A percentile compares a stretch with the other conserved stretches of the same genome.
phyloP scores from a whole-genome alignment of 106 monocot species.

The Acanthochlamys bracteata region DNA sequence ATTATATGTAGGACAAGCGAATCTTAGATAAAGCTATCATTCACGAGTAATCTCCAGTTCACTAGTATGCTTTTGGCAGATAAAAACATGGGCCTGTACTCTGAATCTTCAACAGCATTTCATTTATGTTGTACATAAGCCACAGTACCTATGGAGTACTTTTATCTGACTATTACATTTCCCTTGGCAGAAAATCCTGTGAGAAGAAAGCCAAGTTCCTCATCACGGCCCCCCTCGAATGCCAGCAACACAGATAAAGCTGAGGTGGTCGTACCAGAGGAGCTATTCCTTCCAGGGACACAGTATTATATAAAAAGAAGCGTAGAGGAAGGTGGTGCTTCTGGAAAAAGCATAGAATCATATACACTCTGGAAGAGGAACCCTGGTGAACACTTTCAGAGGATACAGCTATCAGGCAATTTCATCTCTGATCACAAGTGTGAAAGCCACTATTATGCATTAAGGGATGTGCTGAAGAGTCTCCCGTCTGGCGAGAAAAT shows the following conservation, averaged over 20 bases:
- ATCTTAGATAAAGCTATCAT: no score
- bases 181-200: slow-evolving; percentile 15
- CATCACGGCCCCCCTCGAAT: background rate
- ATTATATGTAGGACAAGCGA: no score
- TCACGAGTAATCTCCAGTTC: no score
- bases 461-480: slow-evolving; percentile 92
- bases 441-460: slow-evolving; percentile 77
- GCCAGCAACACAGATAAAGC: slow-evolving; percentile 3
- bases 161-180: background rate
- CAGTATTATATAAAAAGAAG: slow-evolving; percentile 72
- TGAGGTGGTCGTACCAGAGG: slow-evolving; percentile 22
- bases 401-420: slow-evolving; percentile 70
- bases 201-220: slow-evolving; percentile 4
- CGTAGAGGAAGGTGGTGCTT: slow-evolving; percentile 16
- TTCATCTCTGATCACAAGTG: slow-evolving; percentile 89
- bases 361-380: slow-evolving; percentile 72
- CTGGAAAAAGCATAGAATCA: slow-evolving; percentile 22
- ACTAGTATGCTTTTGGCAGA: no score
- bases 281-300: slow-evolving; percentile 71
- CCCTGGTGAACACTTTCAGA: slow-evolving; percentile 54
- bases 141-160: slow-evolving; percentile 1
- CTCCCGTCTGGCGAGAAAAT: no score
- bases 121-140: no score
- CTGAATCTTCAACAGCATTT: no score
- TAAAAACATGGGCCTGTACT: no score